phyloP scores from a whole-genome alignment of 306 rosid species.

The Inga laurina region DNA sequence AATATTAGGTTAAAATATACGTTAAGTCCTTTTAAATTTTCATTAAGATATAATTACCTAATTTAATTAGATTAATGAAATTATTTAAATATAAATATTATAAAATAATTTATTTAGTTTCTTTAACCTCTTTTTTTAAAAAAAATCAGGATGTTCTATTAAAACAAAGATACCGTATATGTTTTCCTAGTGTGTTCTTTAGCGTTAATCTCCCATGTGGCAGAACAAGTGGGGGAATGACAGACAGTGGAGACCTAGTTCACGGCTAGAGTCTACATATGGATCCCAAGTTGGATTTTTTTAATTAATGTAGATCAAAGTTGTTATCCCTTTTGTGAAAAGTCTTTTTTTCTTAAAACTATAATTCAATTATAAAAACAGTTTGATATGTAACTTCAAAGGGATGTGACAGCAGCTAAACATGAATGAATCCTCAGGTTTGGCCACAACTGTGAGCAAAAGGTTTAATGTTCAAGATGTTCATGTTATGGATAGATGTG shows the following conservation, averaged over 20 bases:
- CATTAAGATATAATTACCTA: too few species aligned
- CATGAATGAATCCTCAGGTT: neutral
- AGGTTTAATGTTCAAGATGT: neutral
- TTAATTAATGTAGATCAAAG: neutral
- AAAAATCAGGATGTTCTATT: too few species aligned
- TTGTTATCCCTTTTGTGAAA: neutral
- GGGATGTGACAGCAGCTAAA: neutral
- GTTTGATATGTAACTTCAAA: neutral
- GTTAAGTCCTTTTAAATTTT: too few species aligned
- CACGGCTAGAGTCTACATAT: neutral
- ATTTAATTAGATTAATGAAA: too few species aligned
- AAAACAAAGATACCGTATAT: too few species aligned
- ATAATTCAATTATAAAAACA: neutral
- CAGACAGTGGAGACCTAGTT: neutral
- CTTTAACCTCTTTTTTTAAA: too few species aligned
- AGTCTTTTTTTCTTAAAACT: neutral
- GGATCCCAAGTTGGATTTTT: neutral
- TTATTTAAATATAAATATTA: too few species aligned
- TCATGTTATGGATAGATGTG: neutral
- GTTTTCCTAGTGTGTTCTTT: too few species aligned
- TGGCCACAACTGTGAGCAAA: neutral
- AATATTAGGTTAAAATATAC: too few species aligned
- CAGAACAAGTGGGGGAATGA: neutral
- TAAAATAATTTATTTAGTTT: too few species aligned
- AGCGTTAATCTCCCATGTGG: neutral